Evolutionary conservation across 179 eudicot species (phyloP), one percentile per base, ranked within the genome.

Genomic region (Spergularia azorica): DNA sequence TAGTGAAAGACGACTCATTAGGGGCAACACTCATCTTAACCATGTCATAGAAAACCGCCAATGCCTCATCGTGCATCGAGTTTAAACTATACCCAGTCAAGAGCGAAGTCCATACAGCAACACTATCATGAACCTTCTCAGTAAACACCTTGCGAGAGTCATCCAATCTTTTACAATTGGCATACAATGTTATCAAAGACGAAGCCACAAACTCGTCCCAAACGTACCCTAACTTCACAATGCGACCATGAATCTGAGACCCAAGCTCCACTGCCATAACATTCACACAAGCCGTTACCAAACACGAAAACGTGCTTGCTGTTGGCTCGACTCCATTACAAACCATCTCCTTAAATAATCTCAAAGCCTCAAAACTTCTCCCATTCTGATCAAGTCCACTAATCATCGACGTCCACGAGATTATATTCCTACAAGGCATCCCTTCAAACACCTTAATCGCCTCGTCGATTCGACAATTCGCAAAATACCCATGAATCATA

Each of bases 81-180:
- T 87, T 92, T 57, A 73, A 73, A 75, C 90, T 84, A 73, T 77
- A 92, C 38, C 91, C 98, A 4, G 95, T 89, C 83, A 94, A 75
- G 41, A 92, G 84, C 68, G 98, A 85, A 48, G 98, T 94, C 98
- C 98, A 94, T 62, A 92, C 91, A 9, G 79, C 97, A 16, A 94
- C 95, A 75, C 88, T 87, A 20, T 68, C 72, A 46, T 86, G 87
- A 71, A 55, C 79, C 63, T 81, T 90, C 73, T 89, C 92, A 38
- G 63, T 36, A 60, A 90, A 94, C 46, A 89, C 90, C 84, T 81
- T 84, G 76, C 72, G 15, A 76, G 81, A 87, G 67, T 81, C 67
- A 51, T 84, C 84, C 14, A 89, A 79, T 41, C 66, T 77, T 71
- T 84, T 88, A 80, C 95, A 94, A 64, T 90, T 90, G 0, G 98